Conservation (phyloP, 1,139 yeast genomes). For the Candida sp. region DNA sequence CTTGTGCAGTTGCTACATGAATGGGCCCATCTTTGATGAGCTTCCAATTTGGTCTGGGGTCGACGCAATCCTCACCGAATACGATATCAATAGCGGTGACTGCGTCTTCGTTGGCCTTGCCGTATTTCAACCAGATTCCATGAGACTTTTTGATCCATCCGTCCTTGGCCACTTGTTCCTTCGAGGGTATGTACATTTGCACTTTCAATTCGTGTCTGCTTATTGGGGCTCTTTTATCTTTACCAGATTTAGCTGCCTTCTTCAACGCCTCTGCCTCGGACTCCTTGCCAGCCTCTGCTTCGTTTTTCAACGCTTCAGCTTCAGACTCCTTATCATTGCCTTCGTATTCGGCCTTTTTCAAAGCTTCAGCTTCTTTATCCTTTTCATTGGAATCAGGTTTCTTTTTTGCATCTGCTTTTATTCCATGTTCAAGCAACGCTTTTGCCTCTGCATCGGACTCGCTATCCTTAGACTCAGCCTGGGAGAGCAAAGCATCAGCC, state of each 20-base stretch:
- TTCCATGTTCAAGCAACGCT: neutral
- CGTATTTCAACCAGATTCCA: slow-evolving; percentile 33
- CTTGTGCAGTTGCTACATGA: slow-evolving; percentile 16
- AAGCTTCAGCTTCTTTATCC: slow-evolving; percentile 6
- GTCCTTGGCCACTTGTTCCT: slow-evolving; percentile 20
- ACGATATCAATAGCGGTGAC: slow-evolving; percentile 54
- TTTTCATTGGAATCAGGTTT: slow-evolving; percentile 3
- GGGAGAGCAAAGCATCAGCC: slow-evolving; percentile 1
- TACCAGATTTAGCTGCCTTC: slow-evolving; percentile 4
- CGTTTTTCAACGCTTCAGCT: slow-evolving; percentile 5
- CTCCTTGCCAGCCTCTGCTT: slow-evolving; percentile 4
- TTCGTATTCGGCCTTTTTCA: slow-evolving; percentile 4
- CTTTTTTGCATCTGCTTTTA: neutral
- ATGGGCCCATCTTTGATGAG: slow-evolving; percentile 27
- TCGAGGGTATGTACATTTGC: slow-evolving; percentile 26
- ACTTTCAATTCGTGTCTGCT: slow-evolving; percentile 21
- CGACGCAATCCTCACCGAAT: slow-evolving; percentile 71
- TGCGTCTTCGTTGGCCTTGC: slow-evolving; percentile 36
- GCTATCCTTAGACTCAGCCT: slow-evolving; percentile 9
- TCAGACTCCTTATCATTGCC: slow-evolving; percentile 5
- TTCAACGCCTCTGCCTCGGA: slow-evolving; percentile 5
- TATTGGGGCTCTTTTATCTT: slow-evolving; percentile 2
- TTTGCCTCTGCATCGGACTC: slow-evolving; percentile 13
- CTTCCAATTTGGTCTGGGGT: slow-evolving; percentile 75
- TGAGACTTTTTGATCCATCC: slow-evolving; percentile 36